phyloP scores from a whole-genome alignment of 768 basidiomycete genomes.

The Tylopilus plumbeoviolaceoides region DNA sequence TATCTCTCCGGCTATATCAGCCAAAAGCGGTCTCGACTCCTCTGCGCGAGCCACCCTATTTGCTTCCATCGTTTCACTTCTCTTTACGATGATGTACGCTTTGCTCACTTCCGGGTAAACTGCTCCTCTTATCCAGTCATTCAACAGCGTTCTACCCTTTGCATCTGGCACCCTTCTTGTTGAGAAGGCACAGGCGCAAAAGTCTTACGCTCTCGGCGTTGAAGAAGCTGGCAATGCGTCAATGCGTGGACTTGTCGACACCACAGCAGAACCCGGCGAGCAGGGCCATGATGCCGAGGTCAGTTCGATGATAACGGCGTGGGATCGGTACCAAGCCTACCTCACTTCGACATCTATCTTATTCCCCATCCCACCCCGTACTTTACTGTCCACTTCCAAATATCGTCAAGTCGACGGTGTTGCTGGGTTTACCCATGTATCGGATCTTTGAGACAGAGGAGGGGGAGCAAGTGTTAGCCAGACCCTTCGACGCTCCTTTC shows the following conservation, averaged over 20 bases:
- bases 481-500: too few relatives aligned
- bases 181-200: too few relatives aligned
- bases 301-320: neutral
- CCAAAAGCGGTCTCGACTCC: neutral
- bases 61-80: neutral
- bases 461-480: too few relatives aligned
- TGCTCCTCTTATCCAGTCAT: too few relatives aligned
- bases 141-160: too few relatives aligned
- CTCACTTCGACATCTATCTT: neutral
- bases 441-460: neutral
- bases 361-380: neutral
- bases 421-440: neutral
- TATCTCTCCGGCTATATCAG: neutral
- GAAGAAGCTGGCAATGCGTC: too few relatives aligned
- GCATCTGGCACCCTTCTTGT: too few relatives aligned
- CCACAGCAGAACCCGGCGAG: too few relatives aligned
- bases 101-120: too few relatives aligned
- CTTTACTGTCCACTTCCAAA: neutral
- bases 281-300: too few relatives aligned
- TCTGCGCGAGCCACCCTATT: neutral
- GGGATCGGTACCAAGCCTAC: neutral
- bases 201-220: too few relatives aligned
- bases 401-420: neutral
- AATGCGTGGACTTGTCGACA: too few relatives aligned
- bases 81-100: neutral